A percentile compares a stretch with the other conserved stretches of the same genome.
These are phyloP conservation scores for Sporothrix inflata DNA, from an alignment of 2,329 filamentous ascomycete species.

Conservation along the genomic window DNA sequence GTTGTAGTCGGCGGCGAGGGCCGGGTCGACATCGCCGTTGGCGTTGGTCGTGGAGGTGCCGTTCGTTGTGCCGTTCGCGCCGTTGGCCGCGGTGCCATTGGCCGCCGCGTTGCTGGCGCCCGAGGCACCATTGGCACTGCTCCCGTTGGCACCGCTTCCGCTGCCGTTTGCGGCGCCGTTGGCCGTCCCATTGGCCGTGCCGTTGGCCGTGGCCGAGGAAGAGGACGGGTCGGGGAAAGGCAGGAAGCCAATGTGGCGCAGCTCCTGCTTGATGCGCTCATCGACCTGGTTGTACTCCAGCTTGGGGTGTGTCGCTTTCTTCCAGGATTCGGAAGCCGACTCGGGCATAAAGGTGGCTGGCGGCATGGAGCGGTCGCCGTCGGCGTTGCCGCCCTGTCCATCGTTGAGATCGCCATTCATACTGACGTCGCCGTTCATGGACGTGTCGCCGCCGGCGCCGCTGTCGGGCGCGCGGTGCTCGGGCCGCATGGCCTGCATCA, in stretches of 20 bases:
- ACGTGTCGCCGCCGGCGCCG: constrained; percentile 54
- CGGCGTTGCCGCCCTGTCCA: constrained; percentile 47
- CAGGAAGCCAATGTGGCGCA: constrained; percentile 87
- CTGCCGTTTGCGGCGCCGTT: constrained; percentile 25
- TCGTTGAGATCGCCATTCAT: constrained; percentile 57
- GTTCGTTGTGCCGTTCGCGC: constrained; percentile 21
- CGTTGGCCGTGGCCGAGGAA: constrained; percentile 28
- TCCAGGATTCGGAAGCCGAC: constrained; percentile 75
- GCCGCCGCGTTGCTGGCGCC: background rate
- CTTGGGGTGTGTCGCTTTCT: constrained; percentile 73
- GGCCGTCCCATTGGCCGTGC: constrained; percentile 30
- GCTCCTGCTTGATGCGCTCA: constrained; percentile 86
- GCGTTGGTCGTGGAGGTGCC: constrained; percentile 32
- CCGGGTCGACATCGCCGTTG: constrained; percentile 7
- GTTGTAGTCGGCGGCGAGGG: constrained; percentile 73
- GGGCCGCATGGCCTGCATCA: constrained; percentile 80
- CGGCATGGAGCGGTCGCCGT: constrained; percentile 51
- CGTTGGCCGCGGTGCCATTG: constrained; percentile 19
- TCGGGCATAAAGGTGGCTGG: constrained; percentile 82
- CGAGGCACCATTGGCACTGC: constrained; percentile 16
- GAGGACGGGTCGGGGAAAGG: constrained; percentile 47
- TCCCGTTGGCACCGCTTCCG: constrained; percentile 40
- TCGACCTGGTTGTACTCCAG: constrained; percentile 87
- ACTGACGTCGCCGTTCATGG: constrained; percentile 59
- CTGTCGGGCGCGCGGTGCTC: constrained; percentile 62